Evolutionary conservation across 352 stramenopile genomes (phyloP).

Genomic region (Globisporangium carolinianum): DNA sequence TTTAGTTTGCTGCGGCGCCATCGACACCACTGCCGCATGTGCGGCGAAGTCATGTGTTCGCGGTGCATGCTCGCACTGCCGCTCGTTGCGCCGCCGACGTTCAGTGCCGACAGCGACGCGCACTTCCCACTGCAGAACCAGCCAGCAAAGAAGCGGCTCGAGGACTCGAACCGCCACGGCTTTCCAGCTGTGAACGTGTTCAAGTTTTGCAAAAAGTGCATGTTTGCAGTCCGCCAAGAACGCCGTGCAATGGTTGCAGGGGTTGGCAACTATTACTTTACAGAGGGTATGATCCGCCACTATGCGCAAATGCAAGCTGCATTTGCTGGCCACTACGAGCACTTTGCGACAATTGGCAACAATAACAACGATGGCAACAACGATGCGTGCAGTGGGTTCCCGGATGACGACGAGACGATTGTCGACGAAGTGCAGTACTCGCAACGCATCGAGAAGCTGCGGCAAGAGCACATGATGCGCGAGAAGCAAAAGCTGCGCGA

Average conservation of each 20-base stretch:
- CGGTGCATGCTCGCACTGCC: constrained; percentile 62
- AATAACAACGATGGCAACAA: constrained; percentile 13
- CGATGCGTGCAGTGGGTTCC: constrained; percentile 24
- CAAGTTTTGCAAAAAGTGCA: constrained; percentile 76
- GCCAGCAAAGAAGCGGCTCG: constrained; percentile 33
- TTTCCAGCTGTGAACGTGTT: constrained; percentile 58
- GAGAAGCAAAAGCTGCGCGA: constrained; percentile 44
- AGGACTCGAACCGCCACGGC: constrained; percentile 29
- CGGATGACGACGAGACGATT: constrained; percentile 33
- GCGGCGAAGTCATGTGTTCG: constrained; percentile 65
- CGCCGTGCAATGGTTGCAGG: constrained; percentile 47
- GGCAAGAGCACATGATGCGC: constrained; percentile 54
- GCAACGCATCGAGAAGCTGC: constrained; percentile 43
- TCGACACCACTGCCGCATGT: constrained; percentile 75
- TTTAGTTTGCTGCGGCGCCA: constrained; percentile 54
- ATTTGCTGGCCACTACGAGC: constrained; percentile 15
- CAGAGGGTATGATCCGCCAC: constrained; percentile 38
- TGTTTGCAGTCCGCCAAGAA: constrained; percentile 57
- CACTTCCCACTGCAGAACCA: constrained; percentile 25
- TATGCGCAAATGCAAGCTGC: constrained; percentile 20
- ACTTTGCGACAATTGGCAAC: neutral
- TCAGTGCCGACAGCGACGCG: constrained; percentile 5
- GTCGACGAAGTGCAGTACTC: constrained; percentile 46
- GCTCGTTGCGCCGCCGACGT: constrained; percentile 33
- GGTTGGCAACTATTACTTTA: constrained; percentile 38